Conservation (phyloP, 1,139 yeast genomes). For the Pichia sp. region DNA sequence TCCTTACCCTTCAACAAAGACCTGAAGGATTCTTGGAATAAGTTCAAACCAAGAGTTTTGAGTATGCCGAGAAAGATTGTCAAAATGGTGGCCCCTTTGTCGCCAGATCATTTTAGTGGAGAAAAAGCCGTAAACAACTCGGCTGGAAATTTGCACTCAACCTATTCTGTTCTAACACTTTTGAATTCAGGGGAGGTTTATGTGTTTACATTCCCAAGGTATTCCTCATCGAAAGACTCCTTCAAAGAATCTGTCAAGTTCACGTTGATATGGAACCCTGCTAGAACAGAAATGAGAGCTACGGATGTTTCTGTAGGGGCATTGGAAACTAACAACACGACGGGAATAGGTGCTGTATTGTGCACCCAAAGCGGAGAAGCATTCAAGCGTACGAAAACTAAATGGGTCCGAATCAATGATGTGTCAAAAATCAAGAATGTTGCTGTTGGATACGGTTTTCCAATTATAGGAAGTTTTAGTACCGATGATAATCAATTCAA, state of each 20-base stretch:
- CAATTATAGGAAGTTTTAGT: neutral
- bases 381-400: slow-evolving; percentile 14
- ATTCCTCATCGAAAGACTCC: slow-evolving; percentile 14
- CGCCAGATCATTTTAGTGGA: neutral
- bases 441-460: slow-evolving; percentile 13
- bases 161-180: slow-evolving; percentile 12
- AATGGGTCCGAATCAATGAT: slow-evolving; percentile 18
- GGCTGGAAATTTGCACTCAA: slow-evolving; percentile 10
- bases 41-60: slow-evolving; percentile 45
- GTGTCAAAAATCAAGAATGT: slow-evolving; percentile 7
- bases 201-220: slow-evolving; percentile 14
- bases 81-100: slow-evolving; percentile 11
- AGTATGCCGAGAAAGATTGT: slow-evolving; percentile 16
- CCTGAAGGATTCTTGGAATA: slow-evolving; percentile 44
- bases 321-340: neutral
- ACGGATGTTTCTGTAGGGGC: slow-evolving; percentile 14
- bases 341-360: slow-evolving; percentile 11
- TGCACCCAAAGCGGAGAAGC: slow-evolving; percentile 19
- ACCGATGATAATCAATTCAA: slow-evolving; percentile 4
- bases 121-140: neutral
- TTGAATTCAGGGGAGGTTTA: slow-evolving; percentile 18
- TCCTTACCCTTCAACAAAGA: slow-evolving; percentile 34
- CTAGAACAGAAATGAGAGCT: slow-evolving; percentile 20
- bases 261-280: slow-evolving; percentile 18
- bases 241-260: slow-evolving; percentile 13